These are phyloP conservation scores for Auriscalpium microsporum DNA, from an alignment of 768 basidiomycete genomes.

Conservation along the genomic window DNA sequence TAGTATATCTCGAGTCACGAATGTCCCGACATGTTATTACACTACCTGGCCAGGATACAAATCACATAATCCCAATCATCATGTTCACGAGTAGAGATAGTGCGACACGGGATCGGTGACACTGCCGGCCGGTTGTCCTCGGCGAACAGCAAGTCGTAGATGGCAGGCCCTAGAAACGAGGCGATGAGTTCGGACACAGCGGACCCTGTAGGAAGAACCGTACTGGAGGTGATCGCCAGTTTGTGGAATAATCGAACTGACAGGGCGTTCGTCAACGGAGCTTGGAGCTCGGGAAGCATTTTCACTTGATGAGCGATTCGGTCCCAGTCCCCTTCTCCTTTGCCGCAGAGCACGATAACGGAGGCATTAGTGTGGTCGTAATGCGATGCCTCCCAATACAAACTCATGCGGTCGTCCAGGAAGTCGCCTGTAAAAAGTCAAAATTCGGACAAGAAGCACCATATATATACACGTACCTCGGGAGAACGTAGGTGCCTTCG, in stretches of 20 bases:
- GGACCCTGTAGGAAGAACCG: not conserved
- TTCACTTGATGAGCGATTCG: constrained; percentile 7
- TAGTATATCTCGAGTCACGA: not conserved
- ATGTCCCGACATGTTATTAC: not conserved
- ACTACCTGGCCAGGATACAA: constrained; percentile 31
- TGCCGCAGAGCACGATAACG: constrained; percentile 10
- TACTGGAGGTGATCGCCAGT: not conserved
- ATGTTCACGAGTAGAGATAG: constrained; percentile 32
- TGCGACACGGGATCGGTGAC: constrained; percentile 45
- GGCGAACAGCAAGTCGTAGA: constrained; percentile 24
- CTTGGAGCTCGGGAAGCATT: constrained; percentile 10
- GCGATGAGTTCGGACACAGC: too few species aligned
- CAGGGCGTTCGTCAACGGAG: constrained; percentile 20
- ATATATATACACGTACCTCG: constrained; percentile 27
- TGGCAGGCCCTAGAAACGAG: not conserved
- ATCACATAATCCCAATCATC: constrained; percentile 52
- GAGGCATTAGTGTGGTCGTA: constrained; percentile 2
- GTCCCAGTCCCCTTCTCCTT: constrained; percentile 2
- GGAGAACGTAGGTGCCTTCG: constrained; percentile 29
- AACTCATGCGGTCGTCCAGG: not conserved
- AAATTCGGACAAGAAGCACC: not conserved
- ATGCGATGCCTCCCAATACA: constrained; percentile 6
- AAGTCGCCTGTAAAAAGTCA: not conserved
- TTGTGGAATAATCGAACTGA: constrained; percentile 43
- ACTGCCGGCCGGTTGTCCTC: constrained; percentile 24